phyloP scores from a whole-genome alignment of 228 moss, liverwort and hornwort genomes.

The Sphagnum magellanicum region DNA sequence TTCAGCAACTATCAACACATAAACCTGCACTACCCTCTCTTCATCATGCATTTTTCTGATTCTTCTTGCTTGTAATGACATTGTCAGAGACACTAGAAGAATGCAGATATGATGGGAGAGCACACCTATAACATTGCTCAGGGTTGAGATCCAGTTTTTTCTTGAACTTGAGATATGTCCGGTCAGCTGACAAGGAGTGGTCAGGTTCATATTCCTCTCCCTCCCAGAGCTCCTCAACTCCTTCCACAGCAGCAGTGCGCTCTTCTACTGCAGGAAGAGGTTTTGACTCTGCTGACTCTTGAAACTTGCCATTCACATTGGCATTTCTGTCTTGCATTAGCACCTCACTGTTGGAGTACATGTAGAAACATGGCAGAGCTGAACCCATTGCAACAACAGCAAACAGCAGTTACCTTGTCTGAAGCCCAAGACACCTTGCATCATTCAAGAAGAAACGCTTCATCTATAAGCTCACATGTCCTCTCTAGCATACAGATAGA shows the following conservation, averaged over 20 bases:
- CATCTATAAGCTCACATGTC: not conserved
- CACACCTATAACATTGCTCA: slow-evolving; percentile 79
- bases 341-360: slow-evolving; percentile 69
- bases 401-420: not conserved
- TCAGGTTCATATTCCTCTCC: slow-evolving; percentile 92
- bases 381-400: slow-evolving; percentile 10
- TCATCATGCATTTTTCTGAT: not conserved
- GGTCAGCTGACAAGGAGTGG: slow-evolving; percentile 59
- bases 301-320: slow-evolving; percentile 19
- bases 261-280: slow-evolving; percentile 39
- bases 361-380: slow-evolving; percentile 89
- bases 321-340: slow-evolving; percentile 43
- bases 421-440: not conserved
- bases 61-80: not conserved
- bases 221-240: slow-evolving; percentile 78
- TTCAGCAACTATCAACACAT: too few relatives aligned
- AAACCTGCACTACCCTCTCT: not conserved
- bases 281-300: slow-evolving; percentile 23
- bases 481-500: too few relatives aligned
- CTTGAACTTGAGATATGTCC: slow-evolving; percentile 84
- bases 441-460: not conserved
- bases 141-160: slow-evolving; percentile 72
- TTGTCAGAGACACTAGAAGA: not conserved
- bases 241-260: slow-evolving; percentile 40
- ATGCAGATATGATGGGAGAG: not conserved